These are phyloP conservation scores for Termitomyces sp. DNA, from an alignment of 768 basidiomycete genomes.

Conservation along the genomic window DNA sequence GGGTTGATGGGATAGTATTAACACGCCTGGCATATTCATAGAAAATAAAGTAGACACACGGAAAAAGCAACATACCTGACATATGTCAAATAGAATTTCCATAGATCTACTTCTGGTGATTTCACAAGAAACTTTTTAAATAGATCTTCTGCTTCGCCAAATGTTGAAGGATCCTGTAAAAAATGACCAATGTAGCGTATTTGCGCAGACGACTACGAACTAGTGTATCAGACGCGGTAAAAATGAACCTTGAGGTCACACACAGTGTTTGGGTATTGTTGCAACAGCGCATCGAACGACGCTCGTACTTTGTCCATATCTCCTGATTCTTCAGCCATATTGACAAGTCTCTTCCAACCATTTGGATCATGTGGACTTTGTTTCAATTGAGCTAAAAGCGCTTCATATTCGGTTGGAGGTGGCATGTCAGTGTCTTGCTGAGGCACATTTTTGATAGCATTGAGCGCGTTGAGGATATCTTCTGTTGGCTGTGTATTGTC, in stretches of 20 bases:
- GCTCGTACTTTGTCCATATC: constrained; percentile 78
- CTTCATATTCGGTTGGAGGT: constrained; percentile 64
- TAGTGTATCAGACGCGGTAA: constrained; percentile 9
- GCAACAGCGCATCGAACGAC: constrained; percentile 78
- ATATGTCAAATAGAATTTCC: constrained; percentile 92
- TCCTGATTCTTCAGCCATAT: constrained; percentile 68
- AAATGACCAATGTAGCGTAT: constrained; percentile 81
- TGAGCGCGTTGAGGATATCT: constrained; percentile 30
- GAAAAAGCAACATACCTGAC: constrained; percentile 60
- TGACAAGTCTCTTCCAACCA: constrained; percentile 72
- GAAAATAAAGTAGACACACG: neutral
- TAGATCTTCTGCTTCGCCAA: constrained; percentile 77
- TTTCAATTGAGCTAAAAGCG: constrained; percentile 52
- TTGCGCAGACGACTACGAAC: constrained; percentile 68
- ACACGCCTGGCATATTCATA: constrained; percentile 43
- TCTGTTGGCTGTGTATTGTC: constrained; percentile 28
- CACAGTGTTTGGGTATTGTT: constrained; percentile 90
- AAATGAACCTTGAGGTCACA: constrained; percentile 29
- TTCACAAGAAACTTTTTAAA: constrained; percentile 84
- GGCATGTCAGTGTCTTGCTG: constrained; percentile 19
- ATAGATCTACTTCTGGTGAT: constrained; percentile 85
- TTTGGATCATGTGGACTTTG: constrained; percentile 74
- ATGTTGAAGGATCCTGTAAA: constrained; percentile 55
- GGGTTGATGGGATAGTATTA: constrained; percentile 58
- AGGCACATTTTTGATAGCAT: constrained; percentile 23